Evolutionary conservation across 805 yeast species (phyloP).

Genomic region (Starmerella bombi): DNA sequence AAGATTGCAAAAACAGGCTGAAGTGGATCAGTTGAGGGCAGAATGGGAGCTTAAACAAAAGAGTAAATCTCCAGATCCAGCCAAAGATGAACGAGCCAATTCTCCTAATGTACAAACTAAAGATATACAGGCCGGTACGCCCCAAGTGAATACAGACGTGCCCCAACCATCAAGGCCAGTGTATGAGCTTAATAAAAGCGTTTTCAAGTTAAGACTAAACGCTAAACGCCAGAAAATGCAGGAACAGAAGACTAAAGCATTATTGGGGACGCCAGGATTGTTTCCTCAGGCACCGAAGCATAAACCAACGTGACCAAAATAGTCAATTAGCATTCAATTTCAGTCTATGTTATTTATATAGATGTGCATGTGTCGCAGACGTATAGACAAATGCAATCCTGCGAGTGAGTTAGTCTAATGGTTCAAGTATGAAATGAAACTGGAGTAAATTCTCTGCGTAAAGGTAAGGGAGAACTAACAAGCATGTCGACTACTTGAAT

Average conservation of each 20-base stretch:
- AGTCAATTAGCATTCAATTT: no score
- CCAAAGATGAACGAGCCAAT: slow-evolving; percentile 14
- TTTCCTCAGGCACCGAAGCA: slow-evolving; percentile 29
- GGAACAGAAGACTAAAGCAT: slow-evolving; percentile 23
- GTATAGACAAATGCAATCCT: no score
- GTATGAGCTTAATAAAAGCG: slow-evolving; percentile 30
- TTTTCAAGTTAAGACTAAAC: slow-evolving; percentile 32
- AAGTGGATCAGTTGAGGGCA: slow-evolving; percentile 26
- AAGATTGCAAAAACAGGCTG: slow-evolving; percentile 18
- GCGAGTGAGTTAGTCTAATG: no score
- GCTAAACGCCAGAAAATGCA: slow-evolving; percentile 23
- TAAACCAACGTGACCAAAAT: slow-evolving; percentile 5
- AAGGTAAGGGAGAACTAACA: no score
- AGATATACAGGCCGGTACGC: neutral
- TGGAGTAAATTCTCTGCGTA: no score
- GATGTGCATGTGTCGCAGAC: no score
- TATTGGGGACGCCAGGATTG: slow-evolving; percentile 24
- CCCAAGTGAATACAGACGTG: neutral
- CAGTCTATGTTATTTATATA: no score
- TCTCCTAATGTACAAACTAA: slow-evolving; percentile 2
- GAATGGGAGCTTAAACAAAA: slow-evolving; percentile 23
- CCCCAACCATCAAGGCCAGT: neutral
- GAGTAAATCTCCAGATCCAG: slow-evolving; percentile 8
- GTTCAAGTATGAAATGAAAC: no score
- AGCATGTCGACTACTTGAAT: no score